phyloP scores from a whole-genome alignment of 768 basidiomycete genomes.

The Suillus hirtellus region DNA sequence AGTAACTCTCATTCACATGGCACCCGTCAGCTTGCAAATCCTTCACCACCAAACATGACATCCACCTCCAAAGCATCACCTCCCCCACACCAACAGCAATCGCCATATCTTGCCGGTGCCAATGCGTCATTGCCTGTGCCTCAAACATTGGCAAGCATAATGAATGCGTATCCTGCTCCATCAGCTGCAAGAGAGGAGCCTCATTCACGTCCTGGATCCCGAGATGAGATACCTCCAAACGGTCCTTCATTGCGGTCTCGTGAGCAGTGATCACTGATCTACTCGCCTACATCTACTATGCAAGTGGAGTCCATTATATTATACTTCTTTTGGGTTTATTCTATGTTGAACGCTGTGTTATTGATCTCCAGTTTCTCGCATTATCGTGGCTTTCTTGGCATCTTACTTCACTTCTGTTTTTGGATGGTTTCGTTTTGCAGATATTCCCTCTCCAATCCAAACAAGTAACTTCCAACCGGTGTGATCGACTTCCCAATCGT shows the following conservation, averaged over 20 bases:
- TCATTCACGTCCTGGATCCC: slow-evolving; percentile 28
- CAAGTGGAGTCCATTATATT: slow-evolving; percentile 10
- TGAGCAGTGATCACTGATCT: not conserved
- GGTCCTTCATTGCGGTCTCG: slow-evolving; percentile 6
- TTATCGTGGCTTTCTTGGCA: slow-evolving; percentile 1
- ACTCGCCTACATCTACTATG: not conserved
- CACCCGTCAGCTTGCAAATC: slow-evolving; percentile 17
- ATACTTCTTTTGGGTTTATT: slow-evolving; percentile 7
- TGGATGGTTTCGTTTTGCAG: slow-evolving; percentile 3
- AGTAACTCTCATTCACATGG: slow-evolving; percentile 15
- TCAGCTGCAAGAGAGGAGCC: slow-evolving; percentile 28
- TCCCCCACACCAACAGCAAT: slow-evolving; percentile 27
- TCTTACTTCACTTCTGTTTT: not conserved
- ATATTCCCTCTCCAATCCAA: not conserved
- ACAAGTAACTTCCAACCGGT: not conserved
- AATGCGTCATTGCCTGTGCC: slow-evolving; percentile 37
- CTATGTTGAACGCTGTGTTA: slow-evolving; percentile 3
- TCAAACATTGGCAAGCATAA: slow-evolving; percentile 65
- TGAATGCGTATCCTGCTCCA: slow-evolving; percentile 63
- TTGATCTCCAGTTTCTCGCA: not conserved
- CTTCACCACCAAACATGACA: slow-evolving; percentile 27
- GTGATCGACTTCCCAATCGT: too few relatives aligned
- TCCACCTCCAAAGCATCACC: slow-evolving; percentile 18
- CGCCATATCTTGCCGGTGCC: slow-evolving; percentile 18
- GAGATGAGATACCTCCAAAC: slow-evolving; percentile 20